Evolutionary conservation across 805 yeast genomes (phyloP).

Genomic region (Kodamaea leandrae): DNA sequence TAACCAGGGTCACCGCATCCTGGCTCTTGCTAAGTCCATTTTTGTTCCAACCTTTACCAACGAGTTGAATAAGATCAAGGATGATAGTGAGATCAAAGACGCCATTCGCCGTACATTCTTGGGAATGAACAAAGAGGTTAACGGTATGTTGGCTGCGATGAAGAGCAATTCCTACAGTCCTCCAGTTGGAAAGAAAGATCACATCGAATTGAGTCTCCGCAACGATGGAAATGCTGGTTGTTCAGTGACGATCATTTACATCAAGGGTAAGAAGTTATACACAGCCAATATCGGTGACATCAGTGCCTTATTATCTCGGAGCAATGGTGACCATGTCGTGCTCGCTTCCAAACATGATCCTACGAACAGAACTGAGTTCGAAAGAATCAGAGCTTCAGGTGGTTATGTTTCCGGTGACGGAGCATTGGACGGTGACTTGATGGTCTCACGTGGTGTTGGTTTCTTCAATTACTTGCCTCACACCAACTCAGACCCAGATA

Average conservation of each 20-base stretch:
- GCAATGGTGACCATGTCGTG: slow-evolving; percentile 75
- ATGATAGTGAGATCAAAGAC: slow-evolving; percentile 54
- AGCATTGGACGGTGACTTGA: slow-evolving; percentile 76
- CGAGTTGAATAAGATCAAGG: slow-evolving; percentile 52
- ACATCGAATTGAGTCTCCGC: slow-evolving; percentile 51
- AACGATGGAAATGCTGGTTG: slow-evolving; percentile 80
- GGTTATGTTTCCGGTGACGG: slow-evolving; percentile 87
- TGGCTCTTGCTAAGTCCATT: slow-evolving; percentile 68
- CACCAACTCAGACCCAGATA: slow-evolving; percentile 83
- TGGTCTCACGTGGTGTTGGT: slow-evolving; percentile 90
- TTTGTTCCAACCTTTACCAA: slow-evolving; percentile 65
- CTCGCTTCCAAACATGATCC: slow-evolving; percentile 84
- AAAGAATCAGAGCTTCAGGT: slow-evolving; percentile 85
- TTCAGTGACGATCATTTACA: slow-evolving; percentile 76
- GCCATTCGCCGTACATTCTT: slow-evolving; percentile 84
- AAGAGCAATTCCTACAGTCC: slow-evolving; percentile 39
- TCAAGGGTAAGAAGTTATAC: slow-evolving; percentile 66
- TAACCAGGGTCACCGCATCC: slow-evolving; percentile 57
- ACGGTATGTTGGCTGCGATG: slow-evolving; percentile 51
- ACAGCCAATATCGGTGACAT: slow-evolving; percentile 92
- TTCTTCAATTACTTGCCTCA: slow-evolving; percentile 83
- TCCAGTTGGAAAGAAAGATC: slow-evolving; percentile 24
- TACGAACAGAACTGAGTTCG: slow-evolving; percentile 70
- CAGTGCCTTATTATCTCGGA: slow-evolving; percentile 72
- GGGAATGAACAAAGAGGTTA: slow-evolving; percentile 76